Conservation (phyloP, 345 rosid genomes). For the Passiflora organensis region DNA sequence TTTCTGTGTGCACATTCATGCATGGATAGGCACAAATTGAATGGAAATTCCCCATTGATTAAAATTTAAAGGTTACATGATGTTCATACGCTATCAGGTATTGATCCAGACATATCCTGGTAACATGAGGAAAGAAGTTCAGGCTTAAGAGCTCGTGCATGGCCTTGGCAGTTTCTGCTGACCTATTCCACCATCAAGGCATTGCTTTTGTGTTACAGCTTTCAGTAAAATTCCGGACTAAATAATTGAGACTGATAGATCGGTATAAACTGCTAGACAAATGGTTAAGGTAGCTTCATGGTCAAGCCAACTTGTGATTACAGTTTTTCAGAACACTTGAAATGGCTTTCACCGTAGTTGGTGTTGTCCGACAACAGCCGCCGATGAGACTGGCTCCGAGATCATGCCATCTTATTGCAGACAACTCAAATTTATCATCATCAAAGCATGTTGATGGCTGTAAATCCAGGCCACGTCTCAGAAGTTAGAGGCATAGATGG, state of each 20-base stretch:
- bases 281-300: background rate
- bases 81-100: too few relatives aligned
- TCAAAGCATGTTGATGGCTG: slow-evolving; percentile 83
- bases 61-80: too few relatives aligned
- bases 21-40: too few relatives aligned
- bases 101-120: too few relatives aligned
- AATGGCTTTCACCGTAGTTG: slow-evolving; percentile 62
- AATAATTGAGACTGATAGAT: background rate
- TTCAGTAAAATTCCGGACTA: background rate
- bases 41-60: too few relatives aligned
- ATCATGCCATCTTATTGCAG: slow-evolving; percentile 64
- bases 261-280: background rate
- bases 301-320: background rate
- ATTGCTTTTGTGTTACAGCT: background rate
- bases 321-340: slow-evolving; percentile 47
- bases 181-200: background rate
- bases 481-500: background rate
- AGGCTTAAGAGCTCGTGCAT: background rate
- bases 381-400: slow-evolving; percentile 83
- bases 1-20: too few relatives aligned
- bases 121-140: too few relatives aligned
- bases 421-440: slow-evolving; percentile 56
- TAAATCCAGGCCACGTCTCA: slow-evolving; percentile 7
- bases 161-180: background rate
- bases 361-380: slow-evolving; percentile 84